Conservation (phyloP, 148 eudicot genomes). For the Pouteria glomerata region DNA sequence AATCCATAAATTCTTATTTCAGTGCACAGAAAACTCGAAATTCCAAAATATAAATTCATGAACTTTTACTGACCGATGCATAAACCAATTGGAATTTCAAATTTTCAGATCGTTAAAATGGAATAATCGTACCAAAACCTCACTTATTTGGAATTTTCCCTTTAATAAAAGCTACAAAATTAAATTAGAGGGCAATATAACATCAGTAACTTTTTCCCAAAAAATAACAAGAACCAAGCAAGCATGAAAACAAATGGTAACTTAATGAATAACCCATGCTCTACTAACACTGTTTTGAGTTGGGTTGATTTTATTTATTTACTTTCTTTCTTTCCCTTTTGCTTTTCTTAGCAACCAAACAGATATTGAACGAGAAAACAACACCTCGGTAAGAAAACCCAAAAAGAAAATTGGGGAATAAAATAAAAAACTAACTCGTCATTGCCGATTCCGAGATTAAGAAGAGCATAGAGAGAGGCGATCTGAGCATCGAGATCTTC, state of each 20-base stretch:
- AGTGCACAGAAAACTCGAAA: too few relatives aligned
- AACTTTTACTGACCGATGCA: too few relatives aligned
- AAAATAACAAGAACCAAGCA: too few relatives aligned
- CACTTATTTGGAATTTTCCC: too few relatives aligned
- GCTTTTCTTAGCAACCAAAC: conserved; percentile 17
- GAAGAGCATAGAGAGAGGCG: conserved; percentile 75
- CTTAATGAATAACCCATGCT: not conserved
- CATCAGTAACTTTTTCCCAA: too few relatives aligned
- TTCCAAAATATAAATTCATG: too few relatives aligned
- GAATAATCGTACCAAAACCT: too few relatives aligned
- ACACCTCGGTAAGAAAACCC: not conserved
- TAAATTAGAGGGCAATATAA: too few relatives aligned
- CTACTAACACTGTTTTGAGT: not conserved
- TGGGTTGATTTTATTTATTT: not conserved
- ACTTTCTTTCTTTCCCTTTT: not conserved
- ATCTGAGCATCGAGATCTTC: conserved; percentile 26
- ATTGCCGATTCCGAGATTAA: conserved; percentile 80
- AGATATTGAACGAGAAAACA: not conserved
- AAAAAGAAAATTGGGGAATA: not conserved
- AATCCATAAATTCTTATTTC: too few relatives aligned
- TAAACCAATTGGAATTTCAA: too few relatives aligned
- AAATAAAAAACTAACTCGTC: conserved; percentile 46
- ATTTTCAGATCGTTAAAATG: too few relatives aligned
- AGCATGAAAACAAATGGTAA: not conserved
- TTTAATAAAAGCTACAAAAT: too few relatives aligned